These are phyloP conservation scores for Acanthamoeba quina DNA, from an alignment of 208 protist species.

Conservation along the genomic window DNA sequence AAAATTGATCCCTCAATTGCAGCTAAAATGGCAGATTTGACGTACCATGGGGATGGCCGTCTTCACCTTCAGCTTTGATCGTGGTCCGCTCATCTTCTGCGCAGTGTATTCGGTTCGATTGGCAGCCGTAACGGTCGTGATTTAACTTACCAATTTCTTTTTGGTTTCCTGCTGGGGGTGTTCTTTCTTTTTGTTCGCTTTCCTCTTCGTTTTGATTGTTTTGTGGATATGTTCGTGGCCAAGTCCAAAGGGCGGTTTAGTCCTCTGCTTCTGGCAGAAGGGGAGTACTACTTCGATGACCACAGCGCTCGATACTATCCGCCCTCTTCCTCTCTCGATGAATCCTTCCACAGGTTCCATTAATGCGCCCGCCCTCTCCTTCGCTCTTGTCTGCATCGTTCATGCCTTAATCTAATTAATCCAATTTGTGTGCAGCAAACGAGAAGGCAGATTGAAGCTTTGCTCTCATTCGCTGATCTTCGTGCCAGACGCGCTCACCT, in stretches of 20 bases:
- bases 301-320: slow-evolving; percentile 83
- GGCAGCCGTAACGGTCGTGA: background rate
- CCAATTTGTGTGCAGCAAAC: slow-evolving; percentile 6
- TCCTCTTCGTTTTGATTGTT: background rate
- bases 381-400: background rate
- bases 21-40: too few relatives aligned
- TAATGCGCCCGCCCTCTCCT: background rate
- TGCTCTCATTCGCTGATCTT: slow-evolving; percentile 89
- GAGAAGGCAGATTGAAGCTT: slow-evolving; percentile 84
- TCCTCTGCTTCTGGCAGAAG: slow-evolving; percentile 87
- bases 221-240: slow-evolving; percentile 47
- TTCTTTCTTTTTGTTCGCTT: background rate
- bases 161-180: background rate
- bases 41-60: slow-evolving; percentile 34
- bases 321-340: slow-evolving; percentile 45
- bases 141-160: background rate
- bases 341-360: slow-evolving; percentile 32
- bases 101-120: background rate
- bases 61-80: slow-evolving; percentile 33
- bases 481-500: slow-evolving; percentile 85
- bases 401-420: background rate
- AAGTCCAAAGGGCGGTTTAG: slow-evolving; percentile 80
- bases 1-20: background rate
- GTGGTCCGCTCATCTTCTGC: background rate
- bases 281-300: slow-evolving; percentile 89